These are phyloP conservation scores for Trichoderma sp. DNA, from an alignment of 2,329 filamentous ascomycete species.

Conservation along the genomic window DNA sequence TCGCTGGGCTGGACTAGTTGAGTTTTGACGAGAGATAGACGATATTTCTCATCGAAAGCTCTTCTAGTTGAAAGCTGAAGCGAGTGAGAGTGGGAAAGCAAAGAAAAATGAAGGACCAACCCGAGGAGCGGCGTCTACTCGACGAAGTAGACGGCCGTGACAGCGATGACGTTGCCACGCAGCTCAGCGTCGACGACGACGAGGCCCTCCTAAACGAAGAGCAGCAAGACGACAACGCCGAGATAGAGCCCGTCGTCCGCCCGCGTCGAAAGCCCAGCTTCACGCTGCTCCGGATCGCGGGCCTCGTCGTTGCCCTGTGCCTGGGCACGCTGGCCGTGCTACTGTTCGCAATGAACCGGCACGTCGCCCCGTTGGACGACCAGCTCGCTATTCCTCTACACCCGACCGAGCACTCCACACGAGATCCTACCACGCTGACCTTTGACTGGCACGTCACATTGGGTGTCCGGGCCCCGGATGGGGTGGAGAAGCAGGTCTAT, in stretches of 20 bases:
- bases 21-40: background rate
- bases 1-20: background rate
- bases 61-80: background rate
- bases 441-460: constrained; percentile 29
- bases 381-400: constrained; percentile 26
- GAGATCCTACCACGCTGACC: constrained; percentile 23
- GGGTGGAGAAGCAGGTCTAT: constrained; percentile 31
- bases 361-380: background rate
- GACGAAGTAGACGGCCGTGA: background rate
- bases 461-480: constrained; percentile 26
- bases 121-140: constrained; percentile 9
- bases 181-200: background rate
- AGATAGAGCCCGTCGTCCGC: background rate
- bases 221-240: background rate
- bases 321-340: background rate
- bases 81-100: background rate
- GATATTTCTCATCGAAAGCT: background rate
- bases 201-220: background rate
- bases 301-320: constrained; percentile 6
- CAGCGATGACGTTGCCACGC: background rate
- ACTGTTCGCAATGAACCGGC: background rate
- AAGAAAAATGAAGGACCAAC: background rate
- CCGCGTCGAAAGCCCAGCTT: background rate
- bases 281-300: background rate
- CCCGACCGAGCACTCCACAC: constrained; percentile 22